Base-by-base conservation (phyloP, 1,139 yeast species). In the Eremothecium gossypii region DNA sequence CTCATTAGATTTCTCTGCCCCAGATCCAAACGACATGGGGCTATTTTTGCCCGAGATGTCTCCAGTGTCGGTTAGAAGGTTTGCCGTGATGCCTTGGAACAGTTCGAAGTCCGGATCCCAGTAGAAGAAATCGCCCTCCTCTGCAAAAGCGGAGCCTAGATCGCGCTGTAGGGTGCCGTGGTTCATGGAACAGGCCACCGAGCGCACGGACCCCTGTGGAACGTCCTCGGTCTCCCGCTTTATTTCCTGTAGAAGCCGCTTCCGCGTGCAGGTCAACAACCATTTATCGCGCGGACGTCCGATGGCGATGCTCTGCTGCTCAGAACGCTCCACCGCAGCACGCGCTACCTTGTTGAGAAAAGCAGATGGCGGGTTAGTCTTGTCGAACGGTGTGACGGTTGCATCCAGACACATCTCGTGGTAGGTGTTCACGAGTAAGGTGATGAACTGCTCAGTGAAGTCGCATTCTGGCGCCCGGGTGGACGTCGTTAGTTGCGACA, bases 381-480 rank as follows among this genome's bases (percentile, higher is more conserved):
- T 48, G 39, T 61, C 66, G 38, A 61, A 61, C 2, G 66, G 66
- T 3, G 66, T 61, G 9, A 56, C 50, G 5, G 60, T 55, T 9
- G 65, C 64, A 39, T 61, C 64, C 11, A 54, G 47, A 37, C 58
- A 54, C 8, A 55, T 44, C 11, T 42, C 41, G 35, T 55, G 57
- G 41, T 61, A 61, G 6, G 51, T 49, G 14, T 58, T 59, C 49
- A 57, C 41, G 29, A 61, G 45, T 29, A 61, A 41, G 9, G 45
- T 42, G 6, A 54, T 39, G 39, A 61, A 61, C 29, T 52, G 52
- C 10, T 42, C 44, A 2, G 63, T 47, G 36, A 59, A 53, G 7
- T 48, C 46, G 2, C 41, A 30, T 9, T 20, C 27, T 4, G 27
- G 10, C 8, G 32, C 13, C 3, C 23, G 20, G 8, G 14, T 27